Evolutionary conservation across 306 rosid genomes (phyloP).

Genomic region (Malus asiatica): DNA sequence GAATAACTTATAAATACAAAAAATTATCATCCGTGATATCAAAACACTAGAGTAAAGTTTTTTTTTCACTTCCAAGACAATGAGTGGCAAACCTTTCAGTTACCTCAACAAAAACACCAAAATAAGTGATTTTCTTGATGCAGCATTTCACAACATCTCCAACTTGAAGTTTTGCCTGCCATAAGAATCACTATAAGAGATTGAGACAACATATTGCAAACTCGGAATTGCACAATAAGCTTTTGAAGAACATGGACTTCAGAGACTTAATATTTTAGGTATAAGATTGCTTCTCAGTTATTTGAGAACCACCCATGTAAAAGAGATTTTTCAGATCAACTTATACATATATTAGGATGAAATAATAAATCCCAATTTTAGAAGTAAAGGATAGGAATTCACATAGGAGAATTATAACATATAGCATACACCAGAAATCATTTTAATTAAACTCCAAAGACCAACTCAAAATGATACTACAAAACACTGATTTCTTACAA

Average conservation of each 20-base stretch:
- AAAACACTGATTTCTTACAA: neutral
- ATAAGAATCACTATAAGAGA: conserved; percentile 19
- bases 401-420: neutral
- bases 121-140: conserved; percentile 75
- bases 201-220: conserved; percentile 6
- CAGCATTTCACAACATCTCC: conserved; percentile 85
- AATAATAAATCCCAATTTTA: neutral
- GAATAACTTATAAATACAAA: neutral
- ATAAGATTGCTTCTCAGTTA: neutral
- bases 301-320: neutral
- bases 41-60: neutral
- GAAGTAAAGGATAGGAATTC: neutral
- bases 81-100: conserved; percentile 15
- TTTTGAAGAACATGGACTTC: neutral
- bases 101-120: conserved; percentile 96
- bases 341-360: neutral
- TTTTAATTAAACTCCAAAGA: neutral
- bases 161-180: conserved; percentile 79
- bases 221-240: neutral
- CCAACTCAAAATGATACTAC: neutral
- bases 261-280: neutral
- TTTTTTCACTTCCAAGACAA: neutral
- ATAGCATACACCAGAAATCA: neutral
- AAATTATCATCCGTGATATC: neutral
- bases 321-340: neutral